Base-by-base conservation (phyloP, 805 yeast genomes). In the Zygoascus biomembranicola region DNA sequence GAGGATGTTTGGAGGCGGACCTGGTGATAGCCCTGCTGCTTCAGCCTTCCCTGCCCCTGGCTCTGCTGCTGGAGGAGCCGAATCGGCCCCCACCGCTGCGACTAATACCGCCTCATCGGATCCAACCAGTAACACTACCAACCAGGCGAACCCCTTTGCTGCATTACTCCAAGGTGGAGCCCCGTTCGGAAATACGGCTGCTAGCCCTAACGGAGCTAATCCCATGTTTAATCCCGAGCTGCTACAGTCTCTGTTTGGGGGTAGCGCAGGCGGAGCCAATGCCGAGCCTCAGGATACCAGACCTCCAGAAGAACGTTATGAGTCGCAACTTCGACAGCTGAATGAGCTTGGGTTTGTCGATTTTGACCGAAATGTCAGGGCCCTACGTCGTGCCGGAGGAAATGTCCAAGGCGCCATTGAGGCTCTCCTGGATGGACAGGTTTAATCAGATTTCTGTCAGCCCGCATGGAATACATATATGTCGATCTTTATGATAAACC, bases 371-470 rank as follows among this genome's bases (percentile, higher is more conserved):
- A 94, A 94, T 65, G 90, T 94, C 23, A 83, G 82, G 31, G 98
- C 98, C 1, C 77, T 94, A 63, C 82, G 97, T 73, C 82, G 98
- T 71, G 82, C 92, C 52, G 99, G 99, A 35, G 99, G 99, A 8
- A 87, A 90, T 58, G 97, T 92, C 26, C 97, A 92, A 72, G 97
- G 97, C 47, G 99, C 99, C 10, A 76, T 92, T 50, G 97, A 92
- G 69, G 87, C 88, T 52, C 73, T 90, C 61, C 76, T 90, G 54
- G 85, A 77, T 57, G 87, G 86, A 28, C 70, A 72, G 53, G 76
- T 78, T 43, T 80, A 67, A 61, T 6, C 20, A 4, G 3, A n/a
- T 3, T 3, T 23, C 28, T 23, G 28, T 23, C 28, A 23, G 6
- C n/a, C n/a, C n/a, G n/a, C 28, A 6, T 23, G 28, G 28, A 23